Conservation (phyloP, 345 rosid genomes). For the Corchorus olitorius region DNA sequence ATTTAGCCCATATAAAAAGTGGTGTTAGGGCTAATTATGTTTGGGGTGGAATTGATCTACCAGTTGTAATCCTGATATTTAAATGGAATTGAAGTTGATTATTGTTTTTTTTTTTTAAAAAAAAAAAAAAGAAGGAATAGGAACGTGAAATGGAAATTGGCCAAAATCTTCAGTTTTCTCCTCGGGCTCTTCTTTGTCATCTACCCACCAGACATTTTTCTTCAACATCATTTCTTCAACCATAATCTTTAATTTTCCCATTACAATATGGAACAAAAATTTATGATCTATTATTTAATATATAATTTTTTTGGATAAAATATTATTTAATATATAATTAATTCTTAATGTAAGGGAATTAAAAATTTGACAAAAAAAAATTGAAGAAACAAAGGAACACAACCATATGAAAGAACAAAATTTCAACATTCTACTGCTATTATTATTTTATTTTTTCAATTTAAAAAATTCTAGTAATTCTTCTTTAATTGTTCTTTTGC, state of each 20-base stretch:
- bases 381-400: background rate
- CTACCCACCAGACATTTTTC: background rate
- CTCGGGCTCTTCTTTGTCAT: background rate
- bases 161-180: background rate
- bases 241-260: background rate
- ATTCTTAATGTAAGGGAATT: no score
- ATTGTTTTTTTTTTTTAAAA: no score
- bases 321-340: no score
- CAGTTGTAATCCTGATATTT: no score
- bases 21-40: no score
- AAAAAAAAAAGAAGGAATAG: background rate
- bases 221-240: background rate
- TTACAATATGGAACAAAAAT: background rate
- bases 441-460: background rate
- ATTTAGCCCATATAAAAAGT: no score
- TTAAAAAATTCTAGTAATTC: background rate
- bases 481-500: background rate
- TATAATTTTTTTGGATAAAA: no score
- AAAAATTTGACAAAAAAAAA: no score
- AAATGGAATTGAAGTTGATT: background rate
- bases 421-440: background rate
- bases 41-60: no score
- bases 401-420: background rate
- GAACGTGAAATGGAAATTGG: background rate
- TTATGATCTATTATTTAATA: no score